Evolutionary conservation across 2,329 filamentous ascomycete species (phyloP), one percentile per base, ranked within the genome.

Genomic region (Venturiaceae sp.): DNA sequence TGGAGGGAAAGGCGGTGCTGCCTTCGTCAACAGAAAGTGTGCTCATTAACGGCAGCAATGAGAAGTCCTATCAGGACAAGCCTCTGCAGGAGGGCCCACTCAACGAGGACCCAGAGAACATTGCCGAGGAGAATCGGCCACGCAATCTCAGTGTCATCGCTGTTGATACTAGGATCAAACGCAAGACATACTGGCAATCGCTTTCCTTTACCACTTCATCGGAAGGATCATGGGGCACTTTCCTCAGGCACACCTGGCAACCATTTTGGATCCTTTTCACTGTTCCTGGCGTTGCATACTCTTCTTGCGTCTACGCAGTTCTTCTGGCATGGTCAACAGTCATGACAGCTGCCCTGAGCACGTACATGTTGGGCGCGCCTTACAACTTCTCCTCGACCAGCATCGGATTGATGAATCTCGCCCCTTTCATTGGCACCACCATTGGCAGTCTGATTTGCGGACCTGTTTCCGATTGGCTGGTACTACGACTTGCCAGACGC

Each of bases 111-210:
- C 52, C 47, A 28, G 57, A 55, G 26, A 63, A 46, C 14, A 58
- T 46, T 13, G 36, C 47, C 21, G 58, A 26, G 28, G 60, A 53
- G 61, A 61, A 8, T 41, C 58, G 14, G 62, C 62, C 44, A 37
- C 62, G 63, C 28, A 65, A 64, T 14, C 57, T 65, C 19, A 66
- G 62, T 41, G 58, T 60, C 13, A 56, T 65, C 36, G 58, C 64
- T 9, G 66, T 68, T 34, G 66, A 72, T 54, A 53, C 59, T 1
- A 61, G 61, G 3, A 72, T 75, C 39, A 70, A 69, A 8, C 60
- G 64, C 13, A 79, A 78, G 55, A 71, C 74, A 0, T 79, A 78
- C 61, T 64, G 66, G 57, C 66, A 78, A 32, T 28, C 44, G 16
- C 44, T 39, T n/a, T 64, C 41, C 63, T 71, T 2, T 60, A 62